These are phyloP conservation scores for Populus pruinosa DNA, from an alignment of 345 rosid genomes.

Conservation along the genomic window DNA sequence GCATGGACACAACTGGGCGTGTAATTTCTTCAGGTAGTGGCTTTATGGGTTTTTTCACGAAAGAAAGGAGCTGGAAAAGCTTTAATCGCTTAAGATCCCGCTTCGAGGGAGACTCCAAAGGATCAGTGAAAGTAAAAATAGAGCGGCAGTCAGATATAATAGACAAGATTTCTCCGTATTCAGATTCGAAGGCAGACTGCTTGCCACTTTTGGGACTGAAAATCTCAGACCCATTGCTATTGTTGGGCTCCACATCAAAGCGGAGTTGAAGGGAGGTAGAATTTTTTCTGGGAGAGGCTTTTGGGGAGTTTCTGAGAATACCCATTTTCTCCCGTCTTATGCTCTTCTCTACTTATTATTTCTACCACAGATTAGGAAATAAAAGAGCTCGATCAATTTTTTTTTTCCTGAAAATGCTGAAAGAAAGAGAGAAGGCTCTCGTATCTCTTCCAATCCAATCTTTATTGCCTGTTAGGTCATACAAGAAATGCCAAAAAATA, in stretches of 20 bases:
- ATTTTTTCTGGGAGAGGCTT: constrained; percentile 29
- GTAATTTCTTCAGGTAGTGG: constrained; percentile 27
- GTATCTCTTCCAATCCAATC: constrained; percentile 2
- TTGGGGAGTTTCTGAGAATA: constrained; percentile 30
- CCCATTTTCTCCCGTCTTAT: constrained; percentile 32
- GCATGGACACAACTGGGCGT: constrained; percentile 43
- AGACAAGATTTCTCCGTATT: constrained; percentile 35
- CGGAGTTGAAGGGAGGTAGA: constrained; percentile 36
- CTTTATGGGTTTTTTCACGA: constrained; percentile 32
- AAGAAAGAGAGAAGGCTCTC: constrained; percentile 13
- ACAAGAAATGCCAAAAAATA: constrained; percentile 25
- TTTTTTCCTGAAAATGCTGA: not conserved
- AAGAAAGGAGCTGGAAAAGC: constrained; percentile 43
- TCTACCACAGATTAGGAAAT: not conserved
- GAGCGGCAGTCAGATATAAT: constrained; percentile 34
- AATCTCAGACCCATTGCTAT: not conserved
- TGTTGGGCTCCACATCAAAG: constrained; percentile 37
- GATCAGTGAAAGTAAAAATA: constrained; percentile 45
- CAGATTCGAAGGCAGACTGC: constrained; percentile 17
- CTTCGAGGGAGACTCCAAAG: constrained; percentile 45
- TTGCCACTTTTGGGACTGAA: constrained; percentile 14
- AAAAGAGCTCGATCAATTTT: not conserved
- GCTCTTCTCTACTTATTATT: not conserved
- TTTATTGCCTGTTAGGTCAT: not conserved
- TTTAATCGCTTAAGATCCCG: constrained; percentile 49